Evolutionary conservation across 1,284 basidiomycete species (phyloP).

Genomic region (Fomitopsis palustris): DNA sequence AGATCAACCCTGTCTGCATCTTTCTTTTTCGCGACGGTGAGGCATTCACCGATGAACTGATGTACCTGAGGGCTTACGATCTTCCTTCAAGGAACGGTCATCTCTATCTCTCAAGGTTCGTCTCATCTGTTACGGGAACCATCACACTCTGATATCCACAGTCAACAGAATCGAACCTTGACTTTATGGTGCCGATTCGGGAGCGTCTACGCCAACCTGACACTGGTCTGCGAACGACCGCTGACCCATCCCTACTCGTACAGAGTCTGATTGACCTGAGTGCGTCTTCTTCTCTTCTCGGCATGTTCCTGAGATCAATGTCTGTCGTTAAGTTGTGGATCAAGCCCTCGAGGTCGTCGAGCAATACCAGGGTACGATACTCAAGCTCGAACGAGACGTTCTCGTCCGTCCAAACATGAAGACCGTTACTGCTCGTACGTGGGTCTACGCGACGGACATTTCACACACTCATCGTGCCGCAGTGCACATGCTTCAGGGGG

Average conservation of each 20-base stretch:
- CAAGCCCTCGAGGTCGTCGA: slow-evolving; percentile 62
- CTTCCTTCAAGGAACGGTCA: slow-evolving; percentile 7
- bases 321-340: slow-evolving; percentile 49
- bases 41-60: slow-evolving; percentile 6
- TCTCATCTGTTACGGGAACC: too few relatives aligned
- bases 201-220: slow-evolving; percentile 52
- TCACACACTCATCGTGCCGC: not conserved
- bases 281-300: slow-evolving; percentile 24
- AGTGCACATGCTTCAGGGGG: slow-evolving; percentile 74
- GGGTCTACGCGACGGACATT: not conserved
- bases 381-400: slow-evolving; percentile 56
- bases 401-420: slow-evolving; percentile 58
- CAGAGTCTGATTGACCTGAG: slow-evolving; percentile 61
- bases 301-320: not conserved
- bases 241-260: slow-evolving; percentile 59
- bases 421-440: slow-evolving; percentile 38
- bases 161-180: slow-evolving; percentile 34
- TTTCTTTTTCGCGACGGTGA: slow-evolving; percentile 62
- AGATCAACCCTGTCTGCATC: slow-evolving; percentile 58
- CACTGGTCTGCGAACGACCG: slow-evolving; percentile 54
- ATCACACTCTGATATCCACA: not conserved
- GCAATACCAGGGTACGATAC: slow-evolving; percentile 57
- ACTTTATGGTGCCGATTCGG: slow-evolving; percentile 53
- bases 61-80: not conserved
- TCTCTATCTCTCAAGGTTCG: slow-evolving; percentile 28